Percentiles rank a stretch among this genome's conserved stretches.
These are phyloP conservation scores for Ceratocystis destructans DNA, from an alignment of 2,329 filamentous ascomycete species.

Conservation along the genomic window DNA sequence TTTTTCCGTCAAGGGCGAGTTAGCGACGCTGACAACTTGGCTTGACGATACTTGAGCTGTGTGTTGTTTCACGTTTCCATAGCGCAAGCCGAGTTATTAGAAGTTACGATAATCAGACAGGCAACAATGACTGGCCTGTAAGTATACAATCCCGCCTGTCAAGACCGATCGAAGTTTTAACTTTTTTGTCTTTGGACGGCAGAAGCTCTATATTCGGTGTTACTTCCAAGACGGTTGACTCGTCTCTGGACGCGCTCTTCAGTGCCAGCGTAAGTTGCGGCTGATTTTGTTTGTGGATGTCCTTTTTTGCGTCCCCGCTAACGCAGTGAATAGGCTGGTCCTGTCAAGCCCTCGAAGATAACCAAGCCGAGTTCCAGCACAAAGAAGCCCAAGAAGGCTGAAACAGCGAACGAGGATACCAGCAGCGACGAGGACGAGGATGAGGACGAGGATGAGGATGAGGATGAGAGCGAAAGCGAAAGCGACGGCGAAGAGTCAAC, in stretches of 20 bases:
- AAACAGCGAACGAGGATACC: constrained; percentile 24
- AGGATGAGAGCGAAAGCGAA: constrained; percentile 21
- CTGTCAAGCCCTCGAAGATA: constrained; percentile 34
- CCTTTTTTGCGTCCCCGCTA: constrained; percentile 2
- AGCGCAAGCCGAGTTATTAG: background rate
- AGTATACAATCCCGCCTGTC: background rate
- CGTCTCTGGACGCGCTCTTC: constrained; percentile 56
- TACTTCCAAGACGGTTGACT: constrained; percentile 46
- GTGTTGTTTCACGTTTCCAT: background rate
- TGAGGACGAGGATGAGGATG: too few species aligned
- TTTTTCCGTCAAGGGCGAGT: constrained; percentile 14
- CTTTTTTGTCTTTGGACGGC: constrained; percentile 9
- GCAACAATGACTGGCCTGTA: constrained; percentile 12
- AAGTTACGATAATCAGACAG: background rate
- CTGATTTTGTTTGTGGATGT: background rate
- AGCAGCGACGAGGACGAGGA: constrained; percentile 20
- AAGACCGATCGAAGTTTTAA: background rate
- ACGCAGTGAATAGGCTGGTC: constrained; percentile 33
- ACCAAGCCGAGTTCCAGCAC: constrained; percentile 8
- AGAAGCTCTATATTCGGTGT: constrained; percentile 15
- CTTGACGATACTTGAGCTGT: background rate
- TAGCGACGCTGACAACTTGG: background rate
- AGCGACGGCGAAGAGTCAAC: constrained; percentile 26
- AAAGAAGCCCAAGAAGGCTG: constrained; percentile 27
- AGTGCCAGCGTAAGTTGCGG: constrained; percentile 50